Conservation (phyloP, 106 monocot species). For the Dendrobium chrysotoxum region DNA sequence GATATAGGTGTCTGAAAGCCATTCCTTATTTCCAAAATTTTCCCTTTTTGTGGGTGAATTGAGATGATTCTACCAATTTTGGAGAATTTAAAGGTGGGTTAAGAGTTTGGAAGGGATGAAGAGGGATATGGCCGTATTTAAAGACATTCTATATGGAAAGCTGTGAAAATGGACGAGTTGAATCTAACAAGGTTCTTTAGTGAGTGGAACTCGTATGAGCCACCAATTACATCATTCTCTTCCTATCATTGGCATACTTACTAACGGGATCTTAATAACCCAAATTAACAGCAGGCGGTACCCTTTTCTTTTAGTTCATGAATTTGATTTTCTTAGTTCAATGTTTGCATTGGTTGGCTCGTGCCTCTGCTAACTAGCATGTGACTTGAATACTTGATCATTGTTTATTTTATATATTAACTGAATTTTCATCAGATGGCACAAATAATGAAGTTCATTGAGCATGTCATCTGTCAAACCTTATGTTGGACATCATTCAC, state of each 20-base stretch:
- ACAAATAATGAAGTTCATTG: background rate
- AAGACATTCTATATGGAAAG: background rate
- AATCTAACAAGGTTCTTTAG: background rate
- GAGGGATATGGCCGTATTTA: background rate
- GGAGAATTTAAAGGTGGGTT: background rate
- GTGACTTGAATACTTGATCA: background rate
- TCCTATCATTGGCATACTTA: background rate
- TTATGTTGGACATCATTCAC: background rate
- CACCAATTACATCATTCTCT: background rate
- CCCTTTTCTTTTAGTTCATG: background rate
- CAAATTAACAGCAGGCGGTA: background rate
- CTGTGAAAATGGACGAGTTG: background rate
- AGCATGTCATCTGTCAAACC: background rate
- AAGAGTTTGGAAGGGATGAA: background rate
- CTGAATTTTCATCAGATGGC: background rate
- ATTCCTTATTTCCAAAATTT: background rate
- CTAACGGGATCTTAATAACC: background rate
- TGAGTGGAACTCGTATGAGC: background rate
- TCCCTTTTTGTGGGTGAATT: background rate
- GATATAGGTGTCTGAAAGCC: too few relatives aligned
- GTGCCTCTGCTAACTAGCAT: background rate
- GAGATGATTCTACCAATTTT: background rate
- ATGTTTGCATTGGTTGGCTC: background rate
- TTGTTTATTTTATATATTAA: background rate
- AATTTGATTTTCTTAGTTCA: background rate